A percentile compares a stretch with the other conserved stretches of the same genome.
Conservation (phyloP, 2,329 filamentous ascomycete genomes). For the Emergomyces orientalis region DNA sequence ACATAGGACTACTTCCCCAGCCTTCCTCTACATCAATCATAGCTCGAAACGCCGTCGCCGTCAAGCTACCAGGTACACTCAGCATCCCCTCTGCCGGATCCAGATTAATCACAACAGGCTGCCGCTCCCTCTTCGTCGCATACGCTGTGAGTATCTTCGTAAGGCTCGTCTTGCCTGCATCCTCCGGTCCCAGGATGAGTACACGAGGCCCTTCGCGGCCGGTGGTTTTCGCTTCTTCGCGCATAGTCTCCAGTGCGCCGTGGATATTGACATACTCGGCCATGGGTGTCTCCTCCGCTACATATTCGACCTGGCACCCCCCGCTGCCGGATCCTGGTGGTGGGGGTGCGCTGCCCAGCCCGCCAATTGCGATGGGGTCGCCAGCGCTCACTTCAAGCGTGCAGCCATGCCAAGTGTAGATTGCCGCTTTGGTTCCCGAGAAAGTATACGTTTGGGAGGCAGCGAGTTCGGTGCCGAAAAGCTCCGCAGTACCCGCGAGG, state of each 20-base stretch:
- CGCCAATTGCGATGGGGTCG: slow-evolving; percentile 35
- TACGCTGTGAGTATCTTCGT: slow-evolving; percentile 70
- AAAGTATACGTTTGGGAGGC: slow-evolving; percentile 72
- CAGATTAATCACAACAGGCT: slow-evolving; percentile 74
- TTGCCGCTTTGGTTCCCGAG: slow-evolving; percentile 70
- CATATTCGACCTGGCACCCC: slow-evolving; percentile 58
- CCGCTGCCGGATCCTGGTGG: slow-evolving; percentile 40
- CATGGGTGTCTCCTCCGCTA: slow-evolving; percentile 71
- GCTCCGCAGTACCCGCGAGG: slow-evolving; percentile 72
- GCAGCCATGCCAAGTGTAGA: slow-evolving; percentile 89
- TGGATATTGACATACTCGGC: slow-evolving; percentile 76
- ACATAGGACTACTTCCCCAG: slow-evolving; percentile 85
- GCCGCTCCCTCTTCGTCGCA: slow-evolving; percentile 61
- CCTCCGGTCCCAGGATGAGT: slow-evolving; percentile 67
- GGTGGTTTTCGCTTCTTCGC: slow-evolving; percentile 49
- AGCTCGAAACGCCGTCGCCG: slow-evolving; percentile 75
- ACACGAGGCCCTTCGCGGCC: slow-evolving; percentile 63
- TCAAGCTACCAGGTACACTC: slow-evolving; percentile 69
- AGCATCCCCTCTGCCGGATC: slow-evolving; percentile 74
- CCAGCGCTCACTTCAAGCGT: slow-evolving; percentile 65
- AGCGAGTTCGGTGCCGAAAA: slow-evolving; percentile 91
- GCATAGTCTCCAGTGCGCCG: slow-evolving; percentile 67
- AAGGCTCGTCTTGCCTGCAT: slow-evolving; percentile 74
- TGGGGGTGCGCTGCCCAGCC: slow-evolving; percentile 10
- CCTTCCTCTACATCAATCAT: slow-evolving; percentile 81